Evolutionary conservation across 352 stramenopile species (phyloP).

Genomic region (Pythium monospermum): DNA sequence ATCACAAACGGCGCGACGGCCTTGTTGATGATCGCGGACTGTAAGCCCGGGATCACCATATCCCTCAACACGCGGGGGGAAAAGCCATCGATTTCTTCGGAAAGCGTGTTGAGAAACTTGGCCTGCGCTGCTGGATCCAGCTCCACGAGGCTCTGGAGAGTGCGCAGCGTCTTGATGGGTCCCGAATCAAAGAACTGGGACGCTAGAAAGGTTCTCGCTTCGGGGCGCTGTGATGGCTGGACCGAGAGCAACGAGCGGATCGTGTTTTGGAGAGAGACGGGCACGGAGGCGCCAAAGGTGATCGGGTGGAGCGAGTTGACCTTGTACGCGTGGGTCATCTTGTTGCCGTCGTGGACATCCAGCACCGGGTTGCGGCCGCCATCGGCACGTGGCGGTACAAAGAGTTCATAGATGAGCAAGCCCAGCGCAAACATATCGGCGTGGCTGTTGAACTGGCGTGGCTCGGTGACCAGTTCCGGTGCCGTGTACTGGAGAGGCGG

Average conservation of each 20-base stretch:
- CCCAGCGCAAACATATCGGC: conserved; percentile 87
- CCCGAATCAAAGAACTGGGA: conserved; percentile 86
- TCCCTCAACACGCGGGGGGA: conserved; percentile 74
- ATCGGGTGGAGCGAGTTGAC: conserved; percentile 87
- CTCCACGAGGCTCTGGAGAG: conserved; percentile 76
- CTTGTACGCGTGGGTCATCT: conserved; percentile 87
- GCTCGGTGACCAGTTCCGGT: conserved; percentile 80
- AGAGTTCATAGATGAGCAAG: conserved; percentile 82
- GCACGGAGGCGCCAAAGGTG: conserved; percentile 66
- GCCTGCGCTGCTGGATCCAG: conserved; percentile 76
- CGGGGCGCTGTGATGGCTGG: conserved; percentile 52
- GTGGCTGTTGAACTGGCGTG: conserved; percentile 68
- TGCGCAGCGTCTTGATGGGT: conserved; percentile 79
- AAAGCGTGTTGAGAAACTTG: conserved; percentile 71
- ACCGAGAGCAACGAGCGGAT: conserved; percentile 71
- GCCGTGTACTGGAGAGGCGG: conserved; percentile 83
- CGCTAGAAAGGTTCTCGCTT: conserved; percentile 68
- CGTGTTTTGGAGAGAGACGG: conserved; percentile 81
- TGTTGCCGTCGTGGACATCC: conserved; percentile 82
- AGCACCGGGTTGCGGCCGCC: conserved; percentile 78
- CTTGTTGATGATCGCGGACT: conserved; percentile 83
- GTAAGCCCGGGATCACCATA: conserved; percentile 78
- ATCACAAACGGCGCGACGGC: conserved; percentile 84
- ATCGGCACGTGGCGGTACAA: conserved; percentile 69
- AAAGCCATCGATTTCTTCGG: conserved; percentile 71